phyloP scores from a whole-genome alignment of 768 basidiomycete species.

The Lactarius deliciosus region DNA sequence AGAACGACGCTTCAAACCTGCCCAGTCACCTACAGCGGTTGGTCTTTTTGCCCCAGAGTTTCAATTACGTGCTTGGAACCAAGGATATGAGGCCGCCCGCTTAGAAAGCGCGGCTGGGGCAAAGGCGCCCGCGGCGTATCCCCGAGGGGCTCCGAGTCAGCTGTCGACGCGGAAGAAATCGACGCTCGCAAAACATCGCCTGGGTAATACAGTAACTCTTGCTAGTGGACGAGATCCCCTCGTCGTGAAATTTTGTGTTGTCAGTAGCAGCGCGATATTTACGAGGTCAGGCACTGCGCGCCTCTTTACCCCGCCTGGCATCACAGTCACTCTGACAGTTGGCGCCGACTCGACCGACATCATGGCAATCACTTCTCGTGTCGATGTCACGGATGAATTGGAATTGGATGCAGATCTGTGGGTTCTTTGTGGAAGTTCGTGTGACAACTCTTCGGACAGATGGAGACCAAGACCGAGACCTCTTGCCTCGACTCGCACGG shows the following conservation, averaged over 20 bases:
- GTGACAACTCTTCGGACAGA: neutral
- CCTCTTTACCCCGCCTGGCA: neutral
- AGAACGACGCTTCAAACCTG: neutral
- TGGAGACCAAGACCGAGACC: neutral
- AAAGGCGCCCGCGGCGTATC: neutral
- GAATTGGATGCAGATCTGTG: neutral
- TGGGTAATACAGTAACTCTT: neutral
- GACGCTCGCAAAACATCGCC: neutral
- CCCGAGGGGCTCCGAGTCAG: neutral
- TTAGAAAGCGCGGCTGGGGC: neutral
- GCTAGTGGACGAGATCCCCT: neutral
- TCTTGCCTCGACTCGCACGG: neutral
- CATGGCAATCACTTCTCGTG: neutral
- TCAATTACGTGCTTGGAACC: neutral
- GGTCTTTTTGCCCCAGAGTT: neutral
- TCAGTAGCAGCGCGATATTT: neutral
- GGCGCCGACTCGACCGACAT: neutral
- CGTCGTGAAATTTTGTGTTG: neutral
- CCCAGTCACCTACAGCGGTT: neutral
- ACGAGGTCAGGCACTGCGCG: neutral
- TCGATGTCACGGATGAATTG: neutral
- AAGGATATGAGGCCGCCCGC: neutral
- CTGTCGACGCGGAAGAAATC: neutral
- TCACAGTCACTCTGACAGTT: neutral
- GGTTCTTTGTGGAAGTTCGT: neutral